Evolutionary conservation across 2,329 filamentous ascomycete species (phyloP).

Genomic region (Fusarium proliferatum): DNA sequence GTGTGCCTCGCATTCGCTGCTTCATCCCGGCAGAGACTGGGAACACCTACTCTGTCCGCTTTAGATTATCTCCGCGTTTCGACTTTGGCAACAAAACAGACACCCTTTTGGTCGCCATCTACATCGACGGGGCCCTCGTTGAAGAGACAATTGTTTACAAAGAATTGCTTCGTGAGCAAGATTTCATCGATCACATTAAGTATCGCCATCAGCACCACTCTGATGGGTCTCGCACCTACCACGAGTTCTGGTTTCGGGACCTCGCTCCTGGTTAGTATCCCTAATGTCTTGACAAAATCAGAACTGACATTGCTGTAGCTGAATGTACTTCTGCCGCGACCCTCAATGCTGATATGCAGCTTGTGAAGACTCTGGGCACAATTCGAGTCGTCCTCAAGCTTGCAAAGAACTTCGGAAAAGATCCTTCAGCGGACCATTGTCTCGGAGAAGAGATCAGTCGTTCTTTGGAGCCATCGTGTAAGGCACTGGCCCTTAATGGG

Average conservation of each 20-base stretch:
- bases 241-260: neutral
- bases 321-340: neutral
- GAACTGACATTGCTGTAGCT: neutral
- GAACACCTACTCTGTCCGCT: neutral
- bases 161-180: neutral
- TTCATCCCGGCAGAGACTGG: neutral
- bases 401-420: neutral
- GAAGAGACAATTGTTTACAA: neutral
- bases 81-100: neutral
- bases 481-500: neutral
- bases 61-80: neutral
- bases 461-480: too few relatives aligned
- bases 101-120: neutral
- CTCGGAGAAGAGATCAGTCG: too few relatives aligned
- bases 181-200: neutral
- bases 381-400: neutral
- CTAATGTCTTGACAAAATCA: rapidly evolving
- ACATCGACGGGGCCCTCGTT: neutral
- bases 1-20: neutral
- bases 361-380: neutral
- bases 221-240: too few relatives aligned
- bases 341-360: neutral
- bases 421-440: too few relatives aligned
- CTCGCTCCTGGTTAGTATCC: neutral
- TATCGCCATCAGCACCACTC: too few relatives aligned